Percentiles rank a stretch among this genome's conserved stretches.
These are phyloP conservation scores for Evernia prunastri DNA, from an alignment of 495 filamentous ascomycete species.

Conservation along the genomic window DNA sequence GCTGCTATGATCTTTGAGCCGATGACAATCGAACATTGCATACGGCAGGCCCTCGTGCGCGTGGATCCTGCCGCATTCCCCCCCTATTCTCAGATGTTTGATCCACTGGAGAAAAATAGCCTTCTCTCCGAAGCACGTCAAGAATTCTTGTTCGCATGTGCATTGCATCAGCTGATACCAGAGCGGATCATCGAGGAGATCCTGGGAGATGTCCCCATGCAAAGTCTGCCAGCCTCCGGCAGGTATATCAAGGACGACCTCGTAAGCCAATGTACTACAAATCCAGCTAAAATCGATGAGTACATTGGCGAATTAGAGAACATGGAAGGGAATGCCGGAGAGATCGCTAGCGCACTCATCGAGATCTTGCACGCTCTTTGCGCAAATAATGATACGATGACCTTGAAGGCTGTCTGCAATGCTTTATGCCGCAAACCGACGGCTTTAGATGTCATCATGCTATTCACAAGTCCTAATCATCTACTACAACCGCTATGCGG, in stretches of 20 bases:
- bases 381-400: constrained; percentile 81
- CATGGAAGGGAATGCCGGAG: constrained; percentile 93
- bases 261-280: constrained; percentile 62
- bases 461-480: constrained; percentile 70
- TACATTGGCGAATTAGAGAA: constrained; percentile 75
- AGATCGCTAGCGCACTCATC: constrained; percentile 72
- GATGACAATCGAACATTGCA: constrained; percentile 67
- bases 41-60: constrained; percentile 67
- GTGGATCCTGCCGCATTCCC: constrained; percentile 76
- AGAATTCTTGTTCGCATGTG: constrained; percentile 89
- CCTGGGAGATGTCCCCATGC: constrained; percentile 79
- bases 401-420: constrained; percentile 76
- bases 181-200: constrained; percentile 72
- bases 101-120: constrained; percentile 63
- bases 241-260: constrained; percentile 72
- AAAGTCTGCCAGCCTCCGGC: constrained; percentile 66
- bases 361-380: constrained; percentile 80
- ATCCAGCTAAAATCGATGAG: constrained; percentile 64
- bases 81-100: constrained; percentile 72
- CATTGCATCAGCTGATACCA: constrained; percentile 72
- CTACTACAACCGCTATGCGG: constrained; percentile 79
- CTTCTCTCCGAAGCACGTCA: constrained; percentile 77
- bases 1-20: constrained; percentile 53
- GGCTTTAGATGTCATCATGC: constrained; percentile 74
- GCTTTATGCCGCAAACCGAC: constrained; percentile 70